A percentile compares a stretch with the other conserved stretches of the same genome.
Conservation (phyloP, 176 grass and related monocot genomes). For the Paspalum vaginatum region DNA sequence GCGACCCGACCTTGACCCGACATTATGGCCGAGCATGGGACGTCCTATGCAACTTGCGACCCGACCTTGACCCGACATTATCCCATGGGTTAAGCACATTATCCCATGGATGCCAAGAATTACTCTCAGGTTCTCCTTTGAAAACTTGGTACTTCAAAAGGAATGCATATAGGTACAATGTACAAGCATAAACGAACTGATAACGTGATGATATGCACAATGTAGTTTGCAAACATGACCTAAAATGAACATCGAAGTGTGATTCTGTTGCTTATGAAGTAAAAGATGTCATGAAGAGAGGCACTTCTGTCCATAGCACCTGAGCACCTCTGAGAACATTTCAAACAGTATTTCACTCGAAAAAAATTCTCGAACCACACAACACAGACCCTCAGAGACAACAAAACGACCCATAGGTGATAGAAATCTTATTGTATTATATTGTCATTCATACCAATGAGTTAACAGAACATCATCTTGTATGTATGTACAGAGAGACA, state of each 20-base stretch:
- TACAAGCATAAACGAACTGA: neutral
- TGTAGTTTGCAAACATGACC: slow-evolving; percentile 4
- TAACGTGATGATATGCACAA: neutral
- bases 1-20: no score
- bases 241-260: slow-evolving; percentile 13
- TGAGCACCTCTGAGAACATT: neutral
- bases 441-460: neutral
- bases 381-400: no score
- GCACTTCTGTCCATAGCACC: neutral
- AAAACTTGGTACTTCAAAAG: neutral
- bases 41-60: no score
- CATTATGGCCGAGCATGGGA: no score
- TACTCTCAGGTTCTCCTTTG: neutral
- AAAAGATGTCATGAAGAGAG: neutral
- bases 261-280: neutral
- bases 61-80: no score
- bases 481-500: slow-evolving; percentile 43
- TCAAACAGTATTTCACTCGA: neutral
- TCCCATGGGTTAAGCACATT: slow-evolving; percentile 2
- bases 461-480: slow-evolving; percentile 13
- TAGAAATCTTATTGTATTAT: neutral
- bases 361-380: neutral
- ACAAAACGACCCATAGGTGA: neutral
- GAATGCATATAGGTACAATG: neutral
- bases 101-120: neutral